Evolutionary conservation across 768 basidiomycete species (phyloP).

Genomic region (Paxillus ammoniavirescens): DNA sequence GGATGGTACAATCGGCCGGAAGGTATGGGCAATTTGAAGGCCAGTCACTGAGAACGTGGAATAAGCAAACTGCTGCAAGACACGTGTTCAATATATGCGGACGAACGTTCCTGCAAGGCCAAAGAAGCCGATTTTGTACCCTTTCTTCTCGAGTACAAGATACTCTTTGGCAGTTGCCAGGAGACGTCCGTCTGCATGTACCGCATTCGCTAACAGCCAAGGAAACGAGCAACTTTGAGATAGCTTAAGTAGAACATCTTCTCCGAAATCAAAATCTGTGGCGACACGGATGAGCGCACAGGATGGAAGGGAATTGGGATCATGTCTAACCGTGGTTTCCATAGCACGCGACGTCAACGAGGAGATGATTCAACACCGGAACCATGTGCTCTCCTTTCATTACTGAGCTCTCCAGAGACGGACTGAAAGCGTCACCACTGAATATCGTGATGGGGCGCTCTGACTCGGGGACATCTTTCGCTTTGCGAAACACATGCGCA

Average conservation of each 20-base stretch:
- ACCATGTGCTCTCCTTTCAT: constrained; percentile 7
- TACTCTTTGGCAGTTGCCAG: constrained; percentile 7
- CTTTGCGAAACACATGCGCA: background rate
- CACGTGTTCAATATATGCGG: background rate
- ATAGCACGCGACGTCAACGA: constrained; percentile 8
- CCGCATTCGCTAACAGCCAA: constrained; percentile 10
- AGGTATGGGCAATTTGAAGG: constrained; percentile 9
- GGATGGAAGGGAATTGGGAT: background rate
- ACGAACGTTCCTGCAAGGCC: constrained; percentile 12
- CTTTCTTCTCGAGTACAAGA: constrained; percentile 6
- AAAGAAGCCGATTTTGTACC: constrained; percentile 4
- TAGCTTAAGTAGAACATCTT: constrained; percentile 6
- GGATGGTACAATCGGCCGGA: constrained; percentile 2
- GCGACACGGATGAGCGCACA: background rate
- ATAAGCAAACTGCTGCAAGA: background rate
- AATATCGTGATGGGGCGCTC: constrained; percentile 3
- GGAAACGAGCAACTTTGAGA: constrained; percentile 9
- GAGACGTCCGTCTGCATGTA: constrained; percentile 1
- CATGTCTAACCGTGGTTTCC: constrained; percentile 5
- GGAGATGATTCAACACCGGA: constrained; percentile 8
- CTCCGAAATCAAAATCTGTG: constrained; percentile 6
- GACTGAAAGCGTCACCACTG: constrained; percentile 10
- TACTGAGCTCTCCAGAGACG: constrained; percentile 6
- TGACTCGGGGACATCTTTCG: constrained; percentile 1
- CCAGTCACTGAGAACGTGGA: background rate